Evolutionary conservation across 1,284 basidiomycete genomes (phyloP).

Genomic region (Anthracocystis panici-leucophaei): DNA sequence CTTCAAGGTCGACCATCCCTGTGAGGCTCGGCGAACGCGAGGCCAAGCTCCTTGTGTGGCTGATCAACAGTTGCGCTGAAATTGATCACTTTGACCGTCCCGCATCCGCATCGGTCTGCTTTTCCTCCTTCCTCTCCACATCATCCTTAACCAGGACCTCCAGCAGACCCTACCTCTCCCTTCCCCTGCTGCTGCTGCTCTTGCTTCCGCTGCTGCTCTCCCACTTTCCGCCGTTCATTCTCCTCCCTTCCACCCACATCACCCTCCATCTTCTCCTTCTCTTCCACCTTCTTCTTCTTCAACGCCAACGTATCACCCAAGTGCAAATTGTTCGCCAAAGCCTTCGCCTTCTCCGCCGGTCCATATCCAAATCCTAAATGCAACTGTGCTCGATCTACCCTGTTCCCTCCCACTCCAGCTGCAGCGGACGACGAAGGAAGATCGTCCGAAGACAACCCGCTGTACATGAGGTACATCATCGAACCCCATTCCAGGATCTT

Average conservation of each 20-base stretch:
- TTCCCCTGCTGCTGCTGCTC: neutral
- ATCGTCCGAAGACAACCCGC: conserved; percentile 45
- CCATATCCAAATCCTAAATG: conserved; percentile 49
- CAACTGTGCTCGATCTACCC: conserved; percentile 35
- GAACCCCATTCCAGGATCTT: conserved; percentile 98
- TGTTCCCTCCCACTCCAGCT: neutral
- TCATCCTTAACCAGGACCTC: neutral
- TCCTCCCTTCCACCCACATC: neutral
- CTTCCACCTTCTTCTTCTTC: conserved; percentile 33
- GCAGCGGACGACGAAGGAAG: neutral
- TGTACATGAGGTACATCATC: conserved; percentile 70
- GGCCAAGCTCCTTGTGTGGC: no score
- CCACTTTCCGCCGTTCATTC: conserved; percentile 1
- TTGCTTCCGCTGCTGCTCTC: conserved; percentile 6
- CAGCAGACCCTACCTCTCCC: neutral
- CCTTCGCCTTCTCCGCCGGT: conserved; percentile 48
- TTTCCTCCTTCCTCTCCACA: neutral
- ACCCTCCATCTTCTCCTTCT: conserved; percentile 7
- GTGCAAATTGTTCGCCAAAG: conserved; percentile 53
- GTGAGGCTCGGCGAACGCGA: no score
- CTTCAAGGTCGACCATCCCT: no score
- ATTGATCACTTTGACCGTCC: neutral
- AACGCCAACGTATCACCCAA: conserved; percentile 26
- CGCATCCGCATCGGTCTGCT: neutral
- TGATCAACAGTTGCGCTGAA: no score